A percentile compares a stretch with the other conserved stretches of the same genome.
Evolutionary conservation across 2,329 filamentous ascomycete genomes (phyloP).

Genomic region (Cordyceps tenuipes): DNA sequence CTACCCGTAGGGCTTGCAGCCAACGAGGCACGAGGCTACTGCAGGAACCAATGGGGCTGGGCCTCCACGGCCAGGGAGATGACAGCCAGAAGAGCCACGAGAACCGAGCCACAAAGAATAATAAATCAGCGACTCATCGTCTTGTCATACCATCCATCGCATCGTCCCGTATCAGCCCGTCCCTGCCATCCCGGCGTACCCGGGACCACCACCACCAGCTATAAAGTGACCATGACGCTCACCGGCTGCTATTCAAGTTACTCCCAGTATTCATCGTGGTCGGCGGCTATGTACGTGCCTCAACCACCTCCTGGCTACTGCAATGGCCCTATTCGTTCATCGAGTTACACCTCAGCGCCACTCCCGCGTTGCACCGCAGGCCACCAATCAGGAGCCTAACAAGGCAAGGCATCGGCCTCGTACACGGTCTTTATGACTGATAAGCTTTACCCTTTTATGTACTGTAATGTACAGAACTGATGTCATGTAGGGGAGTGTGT

Average conservation of each 20-base stretch:
- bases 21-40: not conserved
- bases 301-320: not conserved
- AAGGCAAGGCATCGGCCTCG: too few relatives aligned
- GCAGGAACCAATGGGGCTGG: slow-evolving; percentile 7
- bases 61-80: too few relatives aligned
- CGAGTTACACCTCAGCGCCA: not conserved
- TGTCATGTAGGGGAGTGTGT: not conserved
- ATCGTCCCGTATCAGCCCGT: not conserved
- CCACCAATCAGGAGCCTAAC: too few relatives aligned
- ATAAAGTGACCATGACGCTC: not conserved
- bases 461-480: not conserved
- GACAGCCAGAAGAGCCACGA: too few relatives aligned
- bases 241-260: not conserved
- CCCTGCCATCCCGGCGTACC: not conserved
- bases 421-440: not conserved
- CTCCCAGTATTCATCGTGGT: not conserved
- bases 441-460: not conserved
- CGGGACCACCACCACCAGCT: not conserved
- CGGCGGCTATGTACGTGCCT: not conserved
- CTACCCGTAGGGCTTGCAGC: not conserved
- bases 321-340: not conserved
- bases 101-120: too few relatives aligned
- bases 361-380: too few relatives aligned
- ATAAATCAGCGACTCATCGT: not conserved
- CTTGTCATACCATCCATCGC: not conserved